Base-by-base conservation (phyloP, 1,284 basidiomycete genomes). In the Irpex sp. region DNA sequence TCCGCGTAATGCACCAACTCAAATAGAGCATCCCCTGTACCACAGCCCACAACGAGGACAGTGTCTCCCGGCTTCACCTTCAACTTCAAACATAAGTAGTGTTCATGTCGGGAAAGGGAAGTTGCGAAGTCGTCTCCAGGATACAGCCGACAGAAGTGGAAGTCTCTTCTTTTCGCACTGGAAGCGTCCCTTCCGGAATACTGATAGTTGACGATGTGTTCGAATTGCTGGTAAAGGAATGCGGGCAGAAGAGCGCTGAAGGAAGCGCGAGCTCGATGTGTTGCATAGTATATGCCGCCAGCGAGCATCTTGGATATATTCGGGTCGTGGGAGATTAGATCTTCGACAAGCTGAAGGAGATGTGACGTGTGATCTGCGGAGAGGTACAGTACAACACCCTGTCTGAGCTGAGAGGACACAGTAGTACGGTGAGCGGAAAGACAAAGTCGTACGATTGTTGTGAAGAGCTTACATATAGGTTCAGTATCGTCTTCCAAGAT, bases 111-210 rank as follows among this genome's bases (percentile, higher is more conserved):
- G 15, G 97, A 96, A 62, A 99, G 84, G 62, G 92, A 86, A 3
- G 85, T 85, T 52, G 80, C 72, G 73, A 98, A 98, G 0, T 87
- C 86, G 78, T 99, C 97, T 67, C 97, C 97, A 77, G 91, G 91
- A 86, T 93, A 96, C 84, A 97, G 98, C 49, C 97, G 93, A 62
- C 93, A 97, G 78, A 99, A 98, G 80, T 98, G 97, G 87, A 98
- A 98, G 49, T 52, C 49, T 44, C 11, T 44, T 44, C 40, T 44
- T 11, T 44, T 26, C 26, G 26, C 26, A 26, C 26, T 26, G 26
- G 26, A 26, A 26, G 26, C 26, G 26, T 26, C 26, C 26, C 26
- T 26, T 26, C 26, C 26, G 26, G 26, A 26, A 26, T 26, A 26
- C 26, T 26, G 40, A 44, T 44, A 15, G 40, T 15, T 44, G 49